Evolutionary conservation across 345 rosid genomes (phyloP).

Genomic region (Camelina sativa): DNA sequence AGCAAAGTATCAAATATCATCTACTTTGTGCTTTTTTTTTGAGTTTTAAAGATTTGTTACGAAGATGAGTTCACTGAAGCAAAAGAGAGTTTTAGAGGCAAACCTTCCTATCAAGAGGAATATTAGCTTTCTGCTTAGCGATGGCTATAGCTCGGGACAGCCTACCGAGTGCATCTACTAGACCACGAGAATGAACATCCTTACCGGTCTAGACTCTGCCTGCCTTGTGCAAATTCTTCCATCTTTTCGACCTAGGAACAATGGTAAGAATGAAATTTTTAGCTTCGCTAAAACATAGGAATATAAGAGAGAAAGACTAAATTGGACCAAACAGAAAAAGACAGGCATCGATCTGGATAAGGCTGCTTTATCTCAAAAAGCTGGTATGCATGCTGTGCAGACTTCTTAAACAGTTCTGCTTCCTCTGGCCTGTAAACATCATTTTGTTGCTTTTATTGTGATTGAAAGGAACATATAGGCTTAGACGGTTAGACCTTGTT

Average conservation of each 20-base stretch:
- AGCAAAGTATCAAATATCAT: conserved; percentile 15
- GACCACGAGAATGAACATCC: conserved; percentile 80
- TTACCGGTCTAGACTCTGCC: conserved; percentile 96
- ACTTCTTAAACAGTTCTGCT: conserved; percentile 83
- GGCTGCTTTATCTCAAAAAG: conserved; percentile 91
- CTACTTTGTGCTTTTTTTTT: not conserved
- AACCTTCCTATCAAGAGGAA: conserved; percentile 70
- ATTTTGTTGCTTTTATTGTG: conserved; percentile 15
- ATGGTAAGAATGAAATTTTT: not conserved
- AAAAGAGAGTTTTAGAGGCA: conserved; percentile 13
- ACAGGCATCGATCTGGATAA: conserved; percentile 88
- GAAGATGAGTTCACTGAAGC: not conserved
- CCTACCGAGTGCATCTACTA: conserved; percentile 89
- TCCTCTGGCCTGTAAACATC: conserved; percentile 73
- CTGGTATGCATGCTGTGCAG: conserved; percentile 79
- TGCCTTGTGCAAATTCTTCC: conserved; percentile 99
- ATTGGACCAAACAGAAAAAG: conserved; percentile 28
- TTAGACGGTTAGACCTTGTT: too few relatives aligned
- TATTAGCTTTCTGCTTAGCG: conserved; percentile 79
- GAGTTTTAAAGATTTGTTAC: not conserved
- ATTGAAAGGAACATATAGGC: conserved; percentile 5
- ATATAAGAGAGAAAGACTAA: conserved; percentile 18
- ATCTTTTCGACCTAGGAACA: conserved; percentile 69
- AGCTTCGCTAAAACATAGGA: conserved; percentile 8
- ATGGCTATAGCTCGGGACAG: conserved; percentile 86